Evolutionary conservation across 352 stramenopile species (phyloP).

Genomic region (Blastocystis hominis): DNA sequence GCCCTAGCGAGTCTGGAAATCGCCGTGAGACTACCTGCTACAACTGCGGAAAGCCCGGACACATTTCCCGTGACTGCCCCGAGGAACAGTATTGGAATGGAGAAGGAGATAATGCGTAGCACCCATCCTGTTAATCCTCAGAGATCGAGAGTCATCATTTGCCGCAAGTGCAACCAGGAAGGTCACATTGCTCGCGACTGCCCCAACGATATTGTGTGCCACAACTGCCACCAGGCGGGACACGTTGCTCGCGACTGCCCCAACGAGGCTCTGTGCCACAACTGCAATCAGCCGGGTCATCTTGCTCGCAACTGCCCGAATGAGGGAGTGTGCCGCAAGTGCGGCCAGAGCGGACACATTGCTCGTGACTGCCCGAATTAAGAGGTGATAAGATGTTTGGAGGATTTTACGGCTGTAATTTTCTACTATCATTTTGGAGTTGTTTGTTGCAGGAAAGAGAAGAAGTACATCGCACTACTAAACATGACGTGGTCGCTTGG

Average conservation of each 20-base stretch:
- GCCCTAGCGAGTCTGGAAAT: background rate
- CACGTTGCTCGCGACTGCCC: slow-evolving; percentile 60
- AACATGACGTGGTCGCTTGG: slow-evolving; percentile 4
- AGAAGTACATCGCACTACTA: background rate
- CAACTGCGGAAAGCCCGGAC: background rate
- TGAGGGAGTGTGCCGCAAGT: background rate
- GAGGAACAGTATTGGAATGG: background rate
- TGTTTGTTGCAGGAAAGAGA: too few species aligned
- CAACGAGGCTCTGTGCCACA: background rate
- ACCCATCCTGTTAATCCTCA: background rate
- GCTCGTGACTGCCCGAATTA: slow-evolving; percentile 20
- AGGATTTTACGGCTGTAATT: too few species aligned
- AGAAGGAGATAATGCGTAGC: background rate
- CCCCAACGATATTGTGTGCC: slow-evolving; percentile 48
- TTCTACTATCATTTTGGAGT: too few species aligned
- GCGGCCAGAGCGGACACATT: background rate
- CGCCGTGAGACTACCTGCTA: background rate
- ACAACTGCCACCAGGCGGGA: slow-evolving; percentile 58
- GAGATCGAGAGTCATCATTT: background rate
- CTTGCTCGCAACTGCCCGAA: slow-evolving; percentile 32
- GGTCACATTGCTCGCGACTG: slow-evolving; percentile 30
- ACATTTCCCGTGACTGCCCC: slow-evolving; percentile 2
- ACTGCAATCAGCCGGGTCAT: slow-evolving; percentile 7
- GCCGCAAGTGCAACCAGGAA: background rate
- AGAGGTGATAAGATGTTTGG: background rate